A percentile compares a stretch with the other conserved stretches of the same genome.
These are phyloP conservation scores for Colletotrichum gloeosporioides DNA, from an alignment of 2,329 filamentous ascomycete genomes.

Conservation along the genomic window DNA sequence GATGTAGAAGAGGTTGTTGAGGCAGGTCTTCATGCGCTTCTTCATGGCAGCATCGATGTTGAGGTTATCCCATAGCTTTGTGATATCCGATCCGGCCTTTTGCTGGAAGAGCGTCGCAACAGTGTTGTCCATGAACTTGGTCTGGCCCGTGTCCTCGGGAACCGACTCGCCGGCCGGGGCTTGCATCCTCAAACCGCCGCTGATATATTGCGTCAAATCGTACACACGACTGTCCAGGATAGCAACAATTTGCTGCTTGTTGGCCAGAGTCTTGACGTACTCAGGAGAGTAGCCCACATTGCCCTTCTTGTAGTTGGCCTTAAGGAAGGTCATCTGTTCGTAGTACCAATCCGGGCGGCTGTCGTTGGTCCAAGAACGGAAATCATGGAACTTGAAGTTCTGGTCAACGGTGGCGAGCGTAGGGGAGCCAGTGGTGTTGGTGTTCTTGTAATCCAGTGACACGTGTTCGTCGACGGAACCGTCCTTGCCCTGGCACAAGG, in stretches of 20 bases:
- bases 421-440: conserved; percentile 75
- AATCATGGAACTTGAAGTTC: conserved; percentile 89
- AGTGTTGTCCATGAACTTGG: conserved; percentile 80
- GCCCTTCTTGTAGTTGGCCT: conserved; percentile 82
- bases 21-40: conserved; percentile 76
- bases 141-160: conserved; percentile 54
- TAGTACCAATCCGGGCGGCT: conserved; percentile 90
- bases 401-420: conserved; percentile 68
- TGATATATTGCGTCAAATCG: conserved; percentile 84
- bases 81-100: conserved; percentile 79
- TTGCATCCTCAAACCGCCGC: conserved; percentile 72
- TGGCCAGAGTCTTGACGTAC: conserved; percentile 75
- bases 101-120: conserved; percentile 80
- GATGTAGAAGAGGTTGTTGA: conserved; percentile 95
- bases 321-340: conserved; percentile 83
- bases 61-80: conserved; percentile 80
- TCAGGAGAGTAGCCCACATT: conserved; percentile 81
- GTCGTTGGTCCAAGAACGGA: conserved; percentile 83
- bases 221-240: conserved; percentile 84
- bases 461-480: conserved; percentile 72
- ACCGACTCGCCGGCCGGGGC: conserved; percentile 57
- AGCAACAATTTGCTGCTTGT: conserved; percentile 69
- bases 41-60: conserved; percentile 61
- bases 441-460: conserved; percentile 81
- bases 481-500: conserved; percentile 81